Evolutionary conservation across 2,329 filamentous ascomycete genomes (phyloP), one percentile per base, ranked within the genome.

Genomic region (Tothia fuscella): DNA sequence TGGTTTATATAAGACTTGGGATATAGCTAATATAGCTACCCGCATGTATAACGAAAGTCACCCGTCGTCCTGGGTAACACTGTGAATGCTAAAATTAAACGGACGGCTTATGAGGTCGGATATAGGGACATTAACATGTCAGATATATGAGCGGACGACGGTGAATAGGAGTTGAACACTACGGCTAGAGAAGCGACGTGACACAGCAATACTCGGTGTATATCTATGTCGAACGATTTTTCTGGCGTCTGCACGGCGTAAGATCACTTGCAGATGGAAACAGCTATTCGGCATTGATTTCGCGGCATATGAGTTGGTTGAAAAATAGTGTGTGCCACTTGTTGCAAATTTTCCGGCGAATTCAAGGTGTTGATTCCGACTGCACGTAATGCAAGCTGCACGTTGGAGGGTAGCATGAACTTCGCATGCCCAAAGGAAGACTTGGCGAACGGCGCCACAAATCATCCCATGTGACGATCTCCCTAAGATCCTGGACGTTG

Each of bases 61-160:
- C n/a, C n/a, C n/a, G 35, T 7, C 16, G 35, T 26, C n/a, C 22
- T 16, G 6, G 17, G 35, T 21, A 37, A 21, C n/a, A 26, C 22
- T 25, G 2, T 25, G 13, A 37, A 12, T 25, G 35, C 25, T 37
- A 2, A 25, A 37, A 26, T 26, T 37, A 17, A 25, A 28, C 35
- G 20, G 6, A 12, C 12, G 3, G n/a, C n/a, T 25, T 25, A 26
- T 14, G 21, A 26, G 20, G 35, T n/a, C 21, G 20, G 13, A 26
- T 17, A 26, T n/a, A 25, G 17, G 28, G 22, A 26, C 21, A 17
- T 26, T 7, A 24, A 14, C 14, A 37, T 28, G 35, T 37, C 35
- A 28, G 35, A 26, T 37, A 28, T 37, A 37, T 25, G 35, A 37
- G 35, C n/a, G 21, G 21, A 13, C 14, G 33, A 25, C 14, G 21